Percentiles rank a stretch among this genome's conserved stretches.
Conservation (phyloP, 2,329 filamentous ascomycete genomes). For the Phaeophleospora eucalypticola region DNA sequence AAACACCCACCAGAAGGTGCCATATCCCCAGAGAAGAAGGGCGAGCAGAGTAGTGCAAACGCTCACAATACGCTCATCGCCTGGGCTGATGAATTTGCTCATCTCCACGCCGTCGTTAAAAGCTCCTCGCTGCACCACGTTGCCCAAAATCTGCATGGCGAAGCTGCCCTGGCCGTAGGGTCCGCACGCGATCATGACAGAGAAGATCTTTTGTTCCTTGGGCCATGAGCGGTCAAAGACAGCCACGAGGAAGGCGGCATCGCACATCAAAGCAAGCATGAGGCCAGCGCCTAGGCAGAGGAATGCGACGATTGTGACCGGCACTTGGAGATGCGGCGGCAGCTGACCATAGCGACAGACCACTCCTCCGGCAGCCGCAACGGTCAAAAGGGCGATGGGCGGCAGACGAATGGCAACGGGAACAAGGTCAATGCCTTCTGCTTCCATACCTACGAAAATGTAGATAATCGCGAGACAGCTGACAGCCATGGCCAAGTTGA, state of each 20-base stretch:
- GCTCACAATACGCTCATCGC: background rate
- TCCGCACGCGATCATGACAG: slow-evolving; percentile 17
- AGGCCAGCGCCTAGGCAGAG: background rate
- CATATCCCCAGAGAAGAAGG: slow-evolving; percentile 3
- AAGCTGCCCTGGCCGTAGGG: slow-evolving; percentile 17
- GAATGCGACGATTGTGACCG: background rate
- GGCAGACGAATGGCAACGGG: slow-evolving; percentile 10
- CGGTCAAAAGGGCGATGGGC: slow-evolving; percentile 11
- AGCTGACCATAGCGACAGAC: slow-evolving; percentile 13
- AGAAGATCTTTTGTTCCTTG: background rate
- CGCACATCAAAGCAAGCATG: background rate
- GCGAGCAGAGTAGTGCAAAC: background rate
- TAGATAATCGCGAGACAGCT: background rate
- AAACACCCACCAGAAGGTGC: slow-evolving; percentile 15
- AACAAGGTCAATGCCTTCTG: background rate
- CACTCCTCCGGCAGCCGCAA: slow-evolving; percentile 11
- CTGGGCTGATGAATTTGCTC: background rate
- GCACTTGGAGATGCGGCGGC: too few species aligned
- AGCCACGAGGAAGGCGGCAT: background rate
- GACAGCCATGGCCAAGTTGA: background rate
- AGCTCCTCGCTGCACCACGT: background rate
- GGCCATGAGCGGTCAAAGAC: background rate
- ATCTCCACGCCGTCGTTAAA: background rate
- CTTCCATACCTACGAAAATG: background rate
- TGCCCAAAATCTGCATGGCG: slow-evolving; percentile 14